Evolutionary conservation across 2,329 filamentous ascomycete species (phyloP).

Genomic region (Pochonia chlamydosporia): DNA sequence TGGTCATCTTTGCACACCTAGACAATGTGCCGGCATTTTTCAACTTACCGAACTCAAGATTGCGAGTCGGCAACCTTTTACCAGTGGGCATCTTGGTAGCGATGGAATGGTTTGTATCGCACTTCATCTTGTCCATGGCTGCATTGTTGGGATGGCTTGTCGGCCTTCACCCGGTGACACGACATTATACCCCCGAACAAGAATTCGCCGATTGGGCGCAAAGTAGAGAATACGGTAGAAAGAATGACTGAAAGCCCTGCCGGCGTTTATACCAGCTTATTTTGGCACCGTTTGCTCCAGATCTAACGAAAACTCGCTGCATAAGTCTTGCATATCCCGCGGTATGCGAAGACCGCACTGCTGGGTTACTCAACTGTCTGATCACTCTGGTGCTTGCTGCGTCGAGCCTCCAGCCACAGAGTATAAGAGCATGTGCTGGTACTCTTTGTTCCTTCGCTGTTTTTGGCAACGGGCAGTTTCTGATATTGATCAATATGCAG

Average conservation of each 20-base stretch:
- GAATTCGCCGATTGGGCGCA: conserved; percentile 5
- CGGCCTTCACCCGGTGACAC: conserved; percentile 7
- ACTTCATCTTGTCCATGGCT: conserved; percentile 8
- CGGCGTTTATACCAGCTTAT: too few species aligned
- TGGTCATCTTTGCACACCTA: conserved; percentile 19
- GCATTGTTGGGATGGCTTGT: conserved; percentile 8
- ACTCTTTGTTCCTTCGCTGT: too few species aligned
- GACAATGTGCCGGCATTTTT: conserved; percentile 25
- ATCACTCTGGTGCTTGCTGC: too few species aligned
- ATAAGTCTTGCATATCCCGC: too few species aligned
- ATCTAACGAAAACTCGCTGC: too few species aligned
- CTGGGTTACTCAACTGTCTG: too few species aligned
- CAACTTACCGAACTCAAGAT: conserved; percentile 6
- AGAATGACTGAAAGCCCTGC: neutral
- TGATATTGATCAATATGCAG: too few species aligned
- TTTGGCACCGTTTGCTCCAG: too few species aligned
- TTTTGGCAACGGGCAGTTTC: too few species aligned
- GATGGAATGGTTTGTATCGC: conserved; percentile 9
- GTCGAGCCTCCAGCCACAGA: too few species aligned
- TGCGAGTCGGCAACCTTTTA: conserved; percentile 2
- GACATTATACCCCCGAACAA: conserved; percentile 8
- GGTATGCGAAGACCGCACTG: too few species aligned
- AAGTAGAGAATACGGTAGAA: neutral
- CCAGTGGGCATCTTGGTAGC: neutral
- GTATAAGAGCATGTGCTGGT: too few species aligned